These are phyloP conservation scores for Metschnikowia kofuensis DNA, from an alignment of 805 yeast genomes.

Conservation along the genomic window DNA sequence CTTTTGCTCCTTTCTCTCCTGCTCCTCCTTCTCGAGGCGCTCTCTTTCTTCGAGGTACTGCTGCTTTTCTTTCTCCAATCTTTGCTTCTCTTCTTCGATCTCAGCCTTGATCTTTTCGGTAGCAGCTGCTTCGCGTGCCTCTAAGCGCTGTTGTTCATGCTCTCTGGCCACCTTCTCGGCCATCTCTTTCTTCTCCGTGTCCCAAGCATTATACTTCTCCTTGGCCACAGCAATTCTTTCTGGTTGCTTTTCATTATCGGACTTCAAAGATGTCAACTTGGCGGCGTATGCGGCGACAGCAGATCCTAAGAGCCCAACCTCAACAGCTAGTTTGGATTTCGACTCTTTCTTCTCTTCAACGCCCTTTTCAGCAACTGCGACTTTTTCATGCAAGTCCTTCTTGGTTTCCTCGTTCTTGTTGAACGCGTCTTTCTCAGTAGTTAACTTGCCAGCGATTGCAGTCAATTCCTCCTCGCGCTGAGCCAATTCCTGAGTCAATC, in stretches of 20 bases:
- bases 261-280: slow-evolving; percentile 36
- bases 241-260: slow-evolving; percentile 37
- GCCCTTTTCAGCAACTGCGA: slow-evolving; percentile 34
- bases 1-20: slow-evolving; percentile 11
- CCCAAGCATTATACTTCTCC: slow-evolving; percentile 42
- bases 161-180: slow-evolving; percentile 29
- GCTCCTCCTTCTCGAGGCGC: slow-evolving; percentile 14
- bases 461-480: slow-evolving; percentile 35
- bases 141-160: slow-evolving; percentile 20
- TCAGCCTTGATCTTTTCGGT: slow-evolving; percentile 14
- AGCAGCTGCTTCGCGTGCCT: slow-evolving; percentile 38
- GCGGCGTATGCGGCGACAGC: slow-evolving; percentile 45
- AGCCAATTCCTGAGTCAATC: slow-evolving; percentile 39
- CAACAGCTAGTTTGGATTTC: slow-evolving; percentile 38
- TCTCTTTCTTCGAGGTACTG: slow-evolving; percentile 14
- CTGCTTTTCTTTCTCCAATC: slow-evolving; percentile 15
- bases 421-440: slow-evolving; percentile 29
- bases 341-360: slow-evolving; percentile 36
- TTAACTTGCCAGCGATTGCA: slow-evolving; percentile 31
- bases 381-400: slow-evolving; percentile 40
- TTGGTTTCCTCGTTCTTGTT: slow-evolving; percentile 30
- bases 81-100: slow-evolving; percentile 15
- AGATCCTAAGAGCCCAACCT: slow-evolving; percentile 42
- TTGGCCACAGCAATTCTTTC: slow-evolving; percentile 41
- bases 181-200: slow-evolving; percentile 41